These are phyloP conservation scores for Spathaspora sp. DNA, from an alignment of 1,139 yeast genomes.

Conservation along the genomic window DNA sequence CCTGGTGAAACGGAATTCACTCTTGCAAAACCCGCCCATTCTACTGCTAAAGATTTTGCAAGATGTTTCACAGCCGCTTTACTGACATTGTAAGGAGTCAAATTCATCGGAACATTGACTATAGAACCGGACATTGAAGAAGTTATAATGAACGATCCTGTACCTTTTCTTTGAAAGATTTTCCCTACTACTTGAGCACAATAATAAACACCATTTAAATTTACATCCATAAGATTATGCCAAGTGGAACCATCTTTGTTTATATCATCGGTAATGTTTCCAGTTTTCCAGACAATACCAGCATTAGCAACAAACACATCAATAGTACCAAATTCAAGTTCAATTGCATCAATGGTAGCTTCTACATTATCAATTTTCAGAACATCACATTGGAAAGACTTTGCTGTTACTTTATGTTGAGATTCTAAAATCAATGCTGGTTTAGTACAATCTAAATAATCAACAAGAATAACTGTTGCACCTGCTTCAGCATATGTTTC, in stretches of 20 bases:
- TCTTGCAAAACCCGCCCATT: slow-evolving; percentile 80
- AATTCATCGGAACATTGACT: slow-evolving; percentile 81
- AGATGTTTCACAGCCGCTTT: slow-evolving; percentile 85
- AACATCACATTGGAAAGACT: slow-evolving; percentile 73
- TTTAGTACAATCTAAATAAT: slow-evolving; percentile 46
- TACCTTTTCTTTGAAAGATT: slow-evolving; percentile 65
- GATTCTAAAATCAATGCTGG: slow-evolving; percentile 57
- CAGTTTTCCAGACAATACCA: slow-evolving; percentile 84
- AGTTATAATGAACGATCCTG: slow-evolving; percentile 71
- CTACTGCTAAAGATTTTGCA: slow-evolving; percentile 77
- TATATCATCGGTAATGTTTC: slow-evolving; percentile 59
- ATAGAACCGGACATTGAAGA: slow-evolving; percentile 87
- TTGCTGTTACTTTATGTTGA: slow-evolving; percentile 63
- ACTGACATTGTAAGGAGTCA: slow-evolving; percentile 81
- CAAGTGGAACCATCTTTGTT: slow-evolving; percentile 45
- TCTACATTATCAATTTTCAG: slow-evolving; percentile 61
- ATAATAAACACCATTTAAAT: slow-evolving; percentile 75
- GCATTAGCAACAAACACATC: slow-evolving; percentile 91
- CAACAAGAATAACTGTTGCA: slow-evolving; percentile 85
- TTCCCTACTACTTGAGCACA: slow-evolving; percentile 70
- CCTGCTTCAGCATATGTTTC: slow-evolving; percentile 89
- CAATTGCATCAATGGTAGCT: slow-evolving; percentile 55
- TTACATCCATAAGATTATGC: slow-evolving; percentile 68
- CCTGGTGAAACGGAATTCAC: slow-evolving; percentile 84
- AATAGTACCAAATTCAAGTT: slow-evolving; percentile 69